These are phyloP conservation scores for Rhizopogon vinicolor DNA, from an alignment of 768 basidiomycete genomes.

Conservation along the genomic window DNA sequence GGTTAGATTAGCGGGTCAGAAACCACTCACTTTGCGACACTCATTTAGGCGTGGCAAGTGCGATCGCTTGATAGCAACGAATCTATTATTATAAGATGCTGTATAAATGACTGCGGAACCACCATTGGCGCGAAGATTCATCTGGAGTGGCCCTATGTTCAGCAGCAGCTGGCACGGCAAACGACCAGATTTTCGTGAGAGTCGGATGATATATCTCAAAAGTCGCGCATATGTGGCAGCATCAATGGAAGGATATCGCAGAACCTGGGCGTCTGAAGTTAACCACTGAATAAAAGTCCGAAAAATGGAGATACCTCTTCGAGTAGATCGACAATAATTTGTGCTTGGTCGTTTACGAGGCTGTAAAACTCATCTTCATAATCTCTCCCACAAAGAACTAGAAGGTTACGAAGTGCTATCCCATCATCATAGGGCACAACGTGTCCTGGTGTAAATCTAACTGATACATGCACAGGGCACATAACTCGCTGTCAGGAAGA, in stretches of 20 bases:
- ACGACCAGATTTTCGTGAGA: constrained; percentile 24
- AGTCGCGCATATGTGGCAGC: constrained; percentile 10
- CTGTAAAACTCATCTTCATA: constrained; percentile 9
- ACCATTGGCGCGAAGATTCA: constrained; percentile 2
- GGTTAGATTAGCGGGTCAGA: not conserved
- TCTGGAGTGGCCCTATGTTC: not conserved
- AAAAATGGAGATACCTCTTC: constrained; percentile 12
- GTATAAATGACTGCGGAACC: constrained; percentile 17
- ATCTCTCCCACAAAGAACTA: constrained; percentile 15
- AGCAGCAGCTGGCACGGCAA: constrained; percentile 7
- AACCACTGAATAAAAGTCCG: not conserved
- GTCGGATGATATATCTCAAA: constrained; percentile 15
- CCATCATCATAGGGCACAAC: not conserved
- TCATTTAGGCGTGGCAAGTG: not conserved
- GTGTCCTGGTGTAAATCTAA: not conserved
- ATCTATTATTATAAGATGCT: constrained; percentile 8
- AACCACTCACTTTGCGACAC: not conserved
- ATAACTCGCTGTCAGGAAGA: not conserved
- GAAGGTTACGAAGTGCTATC: not conserved
- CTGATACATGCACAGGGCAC: not conserved
- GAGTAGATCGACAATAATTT: constrained; percentile 17
- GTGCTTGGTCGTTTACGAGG: constrained; percentile 4
- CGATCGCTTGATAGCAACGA: constrained; percentile 21
- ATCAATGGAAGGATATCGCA: constrained; percentile 5
- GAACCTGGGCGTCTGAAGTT: constrained; percentile 6